Evolutionary conservation across 441 rosid species (phyloP).

Genomic region (Gossypium laxum): DNA sequence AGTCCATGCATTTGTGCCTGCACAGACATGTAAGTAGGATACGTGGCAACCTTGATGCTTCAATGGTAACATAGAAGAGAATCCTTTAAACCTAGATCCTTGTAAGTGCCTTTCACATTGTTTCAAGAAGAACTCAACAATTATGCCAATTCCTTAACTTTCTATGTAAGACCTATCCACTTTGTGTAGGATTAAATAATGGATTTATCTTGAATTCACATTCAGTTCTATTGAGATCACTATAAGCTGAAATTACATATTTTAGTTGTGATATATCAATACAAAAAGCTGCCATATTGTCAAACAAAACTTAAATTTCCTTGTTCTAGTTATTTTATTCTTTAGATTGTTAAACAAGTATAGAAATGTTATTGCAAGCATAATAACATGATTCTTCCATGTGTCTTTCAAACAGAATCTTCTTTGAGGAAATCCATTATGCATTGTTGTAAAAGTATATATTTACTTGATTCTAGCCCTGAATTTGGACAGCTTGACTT

Average conservation of each 20-base stretch:
- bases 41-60: not conserved
- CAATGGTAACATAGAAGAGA: not conserved
- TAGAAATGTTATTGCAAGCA: not conserved
- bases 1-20: not conserved
- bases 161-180: not conserved
- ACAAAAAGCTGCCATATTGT: not conserved
- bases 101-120: not conserved
- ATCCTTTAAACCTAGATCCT: not conserved
- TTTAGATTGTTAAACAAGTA: not conserved
- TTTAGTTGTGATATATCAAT: not conserved
- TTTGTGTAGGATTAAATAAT: not conserved
- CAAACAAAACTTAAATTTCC: conserved; percentile 1
- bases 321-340: not conserved
- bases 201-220: not conserved
- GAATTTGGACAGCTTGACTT: too few relatives aligned
- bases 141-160: not conserved
- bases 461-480: not conserved
- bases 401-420: not conserved
- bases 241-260: not conserved
- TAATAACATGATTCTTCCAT: not conserved
- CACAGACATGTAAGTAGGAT: not conserved
- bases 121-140: not conserved
- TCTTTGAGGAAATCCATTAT: conserved; percentile 3
- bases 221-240: not conserved
- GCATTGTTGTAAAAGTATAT: not conserved